These are phyloP conservation scores for Tremellales sp. DNA, from an alignment of 1,284 basidiomycete species.

Conservation along the genomic window DNA sequence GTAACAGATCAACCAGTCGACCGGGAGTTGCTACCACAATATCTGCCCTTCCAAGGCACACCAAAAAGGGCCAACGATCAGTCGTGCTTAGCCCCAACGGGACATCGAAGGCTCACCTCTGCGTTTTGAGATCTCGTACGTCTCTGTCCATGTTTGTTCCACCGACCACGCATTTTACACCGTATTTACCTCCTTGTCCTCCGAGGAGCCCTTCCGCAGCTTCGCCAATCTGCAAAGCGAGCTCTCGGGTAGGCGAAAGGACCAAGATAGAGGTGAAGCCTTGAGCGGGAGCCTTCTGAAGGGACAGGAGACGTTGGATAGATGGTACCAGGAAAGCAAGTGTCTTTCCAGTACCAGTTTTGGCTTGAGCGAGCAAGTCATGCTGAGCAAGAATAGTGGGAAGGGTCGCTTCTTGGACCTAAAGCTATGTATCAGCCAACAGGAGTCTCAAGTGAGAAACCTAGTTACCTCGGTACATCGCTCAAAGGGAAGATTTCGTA, in stretches of 20 bases:
- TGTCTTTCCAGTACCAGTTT: conserved; percentile 56
- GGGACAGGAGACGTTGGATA: conserved; percentile 46
- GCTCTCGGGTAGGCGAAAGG: conserved; percentile 52
- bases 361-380: conserved; percentile 54
- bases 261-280: conserved; percentile 43
- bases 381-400: conserved; percentile 47
- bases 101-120: conserved; percentile 24
- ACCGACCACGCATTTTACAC: conserved; percentile 49
- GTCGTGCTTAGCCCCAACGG: not conserved
- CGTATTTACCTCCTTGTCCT: conserved; percentile 19
- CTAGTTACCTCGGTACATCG: conserved; percentile 49
- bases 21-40: conserved; percentile 54
- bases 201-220: conserved; percentile 28
- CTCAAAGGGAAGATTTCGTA: conserved; percentile 41
- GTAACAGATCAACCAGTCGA: conserved; percentile 51
- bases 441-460: not conserved
- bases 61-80: not conserved
- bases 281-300: conserved; percentile 17
- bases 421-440: not conserved
- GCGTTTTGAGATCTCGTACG: conserved; percentile 36
- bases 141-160: conserved; percentile 50
- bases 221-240: conserved; percentile 49
- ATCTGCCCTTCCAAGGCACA: conserved; percentile 31
- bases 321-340: conserved; percentile 54
- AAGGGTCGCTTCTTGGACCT: conserved; percentile 52